These are phyloP conservation scores for Diplosphaera chodatii DNA, from an alignment of 139 green algal species.

Conservation along the genomic window DNA sequence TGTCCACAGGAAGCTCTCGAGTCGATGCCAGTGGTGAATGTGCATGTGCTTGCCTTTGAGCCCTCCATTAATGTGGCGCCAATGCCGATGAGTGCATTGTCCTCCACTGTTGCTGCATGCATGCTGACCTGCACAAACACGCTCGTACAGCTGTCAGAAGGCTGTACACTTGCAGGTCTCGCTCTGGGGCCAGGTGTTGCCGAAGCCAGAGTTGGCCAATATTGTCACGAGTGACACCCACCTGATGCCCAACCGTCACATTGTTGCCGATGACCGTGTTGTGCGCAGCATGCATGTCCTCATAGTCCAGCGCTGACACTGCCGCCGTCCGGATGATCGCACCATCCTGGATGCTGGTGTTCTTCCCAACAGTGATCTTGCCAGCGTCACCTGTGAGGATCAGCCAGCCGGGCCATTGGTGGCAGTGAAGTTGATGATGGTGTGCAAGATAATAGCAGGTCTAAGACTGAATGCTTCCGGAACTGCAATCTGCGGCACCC, in stretches of 20 bases:
- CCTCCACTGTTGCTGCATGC: conserved; percentile 44
- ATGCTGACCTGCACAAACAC: background rate
- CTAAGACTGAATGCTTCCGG: no score
- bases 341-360: conserved; percentile 93
- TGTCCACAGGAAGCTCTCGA: no score
- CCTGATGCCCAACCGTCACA: conserved; percentile 70
- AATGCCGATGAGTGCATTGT: conserved; percentile 90
- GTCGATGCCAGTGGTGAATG: no score
- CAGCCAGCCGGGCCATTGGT: no score
- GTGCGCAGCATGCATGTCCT: conserved; percentile 1
- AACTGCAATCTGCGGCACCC: no score
- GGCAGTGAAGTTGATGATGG: no score
- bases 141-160: no score
- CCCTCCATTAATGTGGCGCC: conserved; percentile 80
- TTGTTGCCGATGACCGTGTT: conserved; percentile 72
- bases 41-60: no score
- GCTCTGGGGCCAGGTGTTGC: no score
- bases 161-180: no score
- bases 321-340: conserved; percentile 54
- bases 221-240: no score
- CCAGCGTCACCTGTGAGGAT: conserved; percentile 84
- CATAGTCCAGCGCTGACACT: conserved; percentile 5
- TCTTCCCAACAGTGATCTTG: conserved; percentile 71
- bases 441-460: background rate
- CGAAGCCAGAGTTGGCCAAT: no score